Conservation (phyloP, 2,329 filamentous ascomycete genomes). For the Cladophialophora chaetospira region DNA sequence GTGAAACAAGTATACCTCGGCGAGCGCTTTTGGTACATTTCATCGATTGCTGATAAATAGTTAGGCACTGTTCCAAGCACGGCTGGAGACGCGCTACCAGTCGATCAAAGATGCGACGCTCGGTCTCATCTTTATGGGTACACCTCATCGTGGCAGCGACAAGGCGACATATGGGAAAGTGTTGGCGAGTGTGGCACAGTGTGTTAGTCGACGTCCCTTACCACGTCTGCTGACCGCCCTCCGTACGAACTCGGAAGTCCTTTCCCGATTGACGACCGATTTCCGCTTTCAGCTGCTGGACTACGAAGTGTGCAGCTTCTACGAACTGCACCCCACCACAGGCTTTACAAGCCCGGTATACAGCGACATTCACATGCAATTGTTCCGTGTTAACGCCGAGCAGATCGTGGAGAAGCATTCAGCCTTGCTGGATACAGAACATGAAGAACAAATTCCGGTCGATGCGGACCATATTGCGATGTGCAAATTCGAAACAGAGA, state of each 20-base stretch:
- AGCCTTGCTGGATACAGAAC: conserved; percentile 39
- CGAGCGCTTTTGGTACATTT: neutral
- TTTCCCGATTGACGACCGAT: conserved; percentile 37
- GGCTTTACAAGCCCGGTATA: conserved; percentile 17
- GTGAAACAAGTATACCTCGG: conserved; percentile 1
- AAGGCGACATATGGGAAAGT: conserved; percentile 37
- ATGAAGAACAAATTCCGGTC: conserved; percentile 40
- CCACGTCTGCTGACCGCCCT: conserved; percentile 36
- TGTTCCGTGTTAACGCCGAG: no score
- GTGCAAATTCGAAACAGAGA: conserved; percentile 35
- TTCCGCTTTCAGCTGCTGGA: conserved; percentile 41
- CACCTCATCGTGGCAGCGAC: conserved; percentile 40
- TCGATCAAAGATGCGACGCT: conserved; percentile 39
- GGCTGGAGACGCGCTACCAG: conserved; percentile 40
- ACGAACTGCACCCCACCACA: conserved; percentile 33
- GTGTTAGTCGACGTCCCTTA: conserved; percentile 38
- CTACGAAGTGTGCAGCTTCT: conserved; percentile 40
- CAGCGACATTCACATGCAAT: no score
- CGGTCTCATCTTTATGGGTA: conserved; percentile 41
- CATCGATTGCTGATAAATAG: neutral
- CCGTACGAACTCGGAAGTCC: conserved; percentile 30
- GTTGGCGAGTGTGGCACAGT: conserved; percentile 38
- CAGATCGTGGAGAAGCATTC: conserved; percentile 43
- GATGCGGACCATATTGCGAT: conserved; percentile 42
- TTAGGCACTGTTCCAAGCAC: conserved; percentile 40